Conservation (phyloP, 805 yeast genomes). For the Groenewaldozyma tartarivorans region DNA sequence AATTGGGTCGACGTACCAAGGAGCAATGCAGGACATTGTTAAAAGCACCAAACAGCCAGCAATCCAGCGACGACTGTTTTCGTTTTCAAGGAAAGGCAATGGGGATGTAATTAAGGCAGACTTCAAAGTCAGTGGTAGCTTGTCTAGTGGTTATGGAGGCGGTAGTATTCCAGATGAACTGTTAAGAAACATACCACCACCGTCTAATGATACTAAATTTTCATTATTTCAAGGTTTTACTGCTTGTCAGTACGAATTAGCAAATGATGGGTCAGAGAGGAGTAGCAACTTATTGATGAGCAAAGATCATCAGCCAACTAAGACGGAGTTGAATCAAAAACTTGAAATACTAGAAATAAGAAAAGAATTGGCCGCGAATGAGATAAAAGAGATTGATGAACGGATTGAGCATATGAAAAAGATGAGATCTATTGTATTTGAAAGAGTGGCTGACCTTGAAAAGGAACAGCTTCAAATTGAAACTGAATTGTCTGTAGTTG, state of each 20-base stretch:
- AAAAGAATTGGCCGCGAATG: slow-evolving; percentile 54
- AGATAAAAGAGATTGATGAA: slow-evolving; percentile 53
- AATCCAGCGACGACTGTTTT: slow-evolving; percentile 31
- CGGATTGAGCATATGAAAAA: slow-evolving; percentile 43
- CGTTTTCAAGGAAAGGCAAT: slow-evolving; percentile 25
- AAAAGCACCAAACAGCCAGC: slow-evolving; percentile 26
- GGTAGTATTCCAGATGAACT: slow-evolving; percentile 54
- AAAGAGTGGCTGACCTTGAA: slow-evolving; percentile 51
- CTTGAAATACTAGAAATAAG: slow-evolving; percentile 51
- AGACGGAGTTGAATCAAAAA: slow-evolving; percentile 33
- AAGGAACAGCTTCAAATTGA: slow-evolving; percentile 51
- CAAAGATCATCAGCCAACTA: too few species aligned
- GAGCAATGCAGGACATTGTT: slow-evolving; percentile 36
- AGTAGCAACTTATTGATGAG: too few species aligned
- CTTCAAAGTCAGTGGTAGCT: too few species aligned
- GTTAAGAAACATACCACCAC: slow-evolving; percentile 43
- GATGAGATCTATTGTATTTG: slow-evolving; percentile 45
- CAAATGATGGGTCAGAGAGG: slow-evolving; percentile 16
- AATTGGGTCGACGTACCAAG: slow-evolving; percentile 32
- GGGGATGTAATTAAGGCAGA: slow-evolving; percentile 25
- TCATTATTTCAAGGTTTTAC: slow-evolving; percentile 64
- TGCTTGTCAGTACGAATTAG: slow-evolving; percentile 31
- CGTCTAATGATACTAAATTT: slow-evolving; percentile 23
- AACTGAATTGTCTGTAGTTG: slow-evolving; percentile 19
- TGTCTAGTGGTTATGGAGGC: slow-evolving; percentile 33